A percentile compares a stretch with the other conserved stretches of the same genome.
These are phyloP conservation scores for Zygnema cylindricum DNA, from an alignment of 139 green algal genomes.

Conservation along the genomic window DNA sequence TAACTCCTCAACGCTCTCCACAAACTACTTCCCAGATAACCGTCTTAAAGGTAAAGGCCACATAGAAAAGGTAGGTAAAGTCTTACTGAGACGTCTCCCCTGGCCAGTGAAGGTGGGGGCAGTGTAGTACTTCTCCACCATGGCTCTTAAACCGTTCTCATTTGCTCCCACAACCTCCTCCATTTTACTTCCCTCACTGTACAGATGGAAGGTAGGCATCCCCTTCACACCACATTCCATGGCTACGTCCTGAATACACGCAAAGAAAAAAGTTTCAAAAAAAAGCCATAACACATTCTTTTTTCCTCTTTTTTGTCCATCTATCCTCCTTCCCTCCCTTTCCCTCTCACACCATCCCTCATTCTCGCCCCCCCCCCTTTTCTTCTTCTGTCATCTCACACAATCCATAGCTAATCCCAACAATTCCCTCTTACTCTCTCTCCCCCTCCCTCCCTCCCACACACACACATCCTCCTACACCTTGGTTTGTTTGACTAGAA, in stretches of 20 bases:
- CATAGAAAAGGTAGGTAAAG: background rate
- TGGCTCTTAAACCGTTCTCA: background rate
- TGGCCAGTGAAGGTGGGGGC: constrained; percentile 20
- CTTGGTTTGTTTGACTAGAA: too few relatives aligned
- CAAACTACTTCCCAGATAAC: too few relatives aligned
- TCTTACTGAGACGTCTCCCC: constrained; percentile 9
- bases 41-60: too few relatives aligned
- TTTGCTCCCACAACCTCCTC: constrained; percentile 44
- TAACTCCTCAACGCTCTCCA: too few relatives aligned
- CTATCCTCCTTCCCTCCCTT: too few relatives aligned
- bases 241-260: constrained; percentile 71
- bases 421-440: background rate
- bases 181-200: constrained; percentile 71
- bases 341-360: background rate
- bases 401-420: background rate
- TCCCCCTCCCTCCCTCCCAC: background rate
- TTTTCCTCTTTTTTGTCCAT: too few relatives aligned
- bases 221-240: constrained; percentile 71
- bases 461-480: background rate
- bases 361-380: background rate
- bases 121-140: constrained; percentile 41
- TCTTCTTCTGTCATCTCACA: background rate
- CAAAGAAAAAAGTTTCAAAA: too few relatives aligned
- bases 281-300: too few relatives aligned
- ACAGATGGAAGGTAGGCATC: constrained; percentile 89